Percentiles rank a stretch among this genome's conserved stretches.
These are phyloP conservation scores for Sporothrix protearum DNA, from an alignment of 2,329 filamentous ascomycete genomes.

Conservation along the genomic window DNA sequence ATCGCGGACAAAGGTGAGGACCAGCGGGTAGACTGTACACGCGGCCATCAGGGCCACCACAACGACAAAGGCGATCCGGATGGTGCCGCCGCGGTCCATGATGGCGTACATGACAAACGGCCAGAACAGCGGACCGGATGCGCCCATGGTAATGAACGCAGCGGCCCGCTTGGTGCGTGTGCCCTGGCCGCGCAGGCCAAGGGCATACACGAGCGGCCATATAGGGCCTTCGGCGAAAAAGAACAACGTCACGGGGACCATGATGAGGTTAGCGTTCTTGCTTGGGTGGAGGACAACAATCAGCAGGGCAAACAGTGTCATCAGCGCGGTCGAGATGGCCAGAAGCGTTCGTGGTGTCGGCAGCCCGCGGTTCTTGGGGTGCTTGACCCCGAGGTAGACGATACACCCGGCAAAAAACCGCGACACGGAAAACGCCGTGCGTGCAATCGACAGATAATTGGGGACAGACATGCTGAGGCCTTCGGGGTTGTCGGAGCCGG, in stretches of 20 bases:
- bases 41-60: conserved; percentile 52
- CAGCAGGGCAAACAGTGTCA: conserved; percentile 55
- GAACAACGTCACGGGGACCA: conserved; percentile 63
- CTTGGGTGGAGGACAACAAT: conserved; percentile 44
- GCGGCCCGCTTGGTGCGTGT: conserved; percentile 75
- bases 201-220: conserved; percentile 76
- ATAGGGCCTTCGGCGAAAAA: conserved; percentile 80
- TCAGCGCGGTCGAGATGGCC: conserved; percentile 56
- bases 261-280: conserved; percentile 46
- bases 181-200: conserved; percentile 76
- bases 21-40: conserved; percentile 48
- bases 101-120: conserved; percentile 71
- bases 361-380: conserved; percentile 43
- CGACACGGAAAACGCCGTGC: conserved; percentile 68
- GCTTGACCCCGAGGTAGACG: conserved; percentile 54
- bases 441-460: conserved; percentile 68
- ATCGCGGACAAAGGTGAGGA: conserved; percentile 46
- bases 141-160: conserved; percentile 73
- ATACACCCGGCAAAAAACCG: conserved; percentile 65
- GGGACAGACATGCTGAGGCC: conserved; percentile 54
- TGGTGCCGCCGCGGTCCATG: conserved; percentile 54
- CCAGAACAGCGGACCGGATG: conserved; percentile 68
- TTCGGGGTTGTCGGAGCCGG: conserved; percentile 36
- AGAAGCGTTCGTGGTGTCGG: conserved; percentile 69
- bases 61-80: conserved; percentile 62